A percentile compares a stretch with the other conserved stretches of the same genome.
phyloP scores from a whole-genome alignment of 2,329 filamentous ascomycete genomes.

The Zasmidium citrigriseum region DNA sequence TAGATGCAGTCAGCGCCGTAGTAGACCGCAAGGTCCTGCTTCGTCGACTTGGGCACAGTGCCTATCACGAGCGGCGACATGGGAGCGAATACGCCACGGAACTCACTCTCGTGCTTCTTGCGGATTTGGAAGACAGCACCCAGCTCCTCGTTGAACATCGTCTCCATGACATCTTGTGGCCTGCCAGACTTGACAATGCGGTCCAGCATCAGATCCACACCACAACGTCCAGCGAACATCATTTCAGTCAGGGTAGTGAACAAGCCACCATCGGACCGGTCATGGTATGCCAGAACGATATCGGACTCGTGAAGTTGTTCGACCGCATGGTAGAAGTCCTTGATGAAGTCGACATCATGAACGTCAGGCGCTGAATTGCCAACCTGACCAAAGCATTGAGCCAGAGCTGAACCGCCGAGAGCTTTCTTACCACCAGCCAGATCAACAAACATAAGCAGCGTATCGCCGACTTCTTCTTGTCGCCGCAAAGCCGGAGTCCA shows the following conservation, averaged over 20 bases:
- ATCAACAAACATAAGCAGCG: conserved; percentile 86
- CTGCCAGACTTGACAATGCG: conserved; percentile 65
- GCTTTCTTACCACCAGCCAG: conserved; percentile 78
- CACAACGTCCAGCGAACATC: conserved; percentile 96
- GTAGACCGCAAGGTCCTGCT: conserved; percentile 76
- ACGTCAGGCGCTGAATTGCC: conserved; percentile 86
- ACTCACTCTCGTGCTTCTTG: conserved; percentile 78
- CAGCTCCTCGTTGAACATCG: conserved; percentile 93
- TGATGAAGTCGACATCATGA: conserved; percentile 75
- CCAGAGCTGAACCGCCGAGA: conserved; percentile 86
- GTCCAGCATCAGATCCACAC: conserved; percentile 82
- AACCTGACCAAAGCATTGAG: conserved; percentile 83
- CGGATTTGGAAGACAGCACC: conserved; percentile 95
- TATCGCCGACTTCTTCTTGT: conserved; percentile 84
- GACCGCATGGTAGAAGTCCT: conserved; percentile 89
- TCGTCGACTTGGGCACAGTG: conserved; percentile 66
- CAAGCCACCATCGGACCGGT: conserved; percentile 88
- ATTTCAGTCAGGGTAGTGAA: conserved; percentile 91
- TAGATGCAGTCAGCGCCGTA: conserved; percentile 70
- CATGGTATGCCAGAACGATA: conserved; percentile 89
- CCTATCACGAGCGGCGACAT: conserved; percentile 85
- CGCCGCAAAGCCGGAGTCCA: conserved; percentile 91
- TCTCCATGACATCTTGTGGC: conserved; percentile 63
- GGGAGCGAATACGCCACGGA: conserved; percentile 83
- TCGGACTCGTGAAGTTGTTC: conserved; percentile 65